Base-by-base conservation (phyloP, 192 early-diverging fungal species). In the Dimargaris cristalligena region DNA sequence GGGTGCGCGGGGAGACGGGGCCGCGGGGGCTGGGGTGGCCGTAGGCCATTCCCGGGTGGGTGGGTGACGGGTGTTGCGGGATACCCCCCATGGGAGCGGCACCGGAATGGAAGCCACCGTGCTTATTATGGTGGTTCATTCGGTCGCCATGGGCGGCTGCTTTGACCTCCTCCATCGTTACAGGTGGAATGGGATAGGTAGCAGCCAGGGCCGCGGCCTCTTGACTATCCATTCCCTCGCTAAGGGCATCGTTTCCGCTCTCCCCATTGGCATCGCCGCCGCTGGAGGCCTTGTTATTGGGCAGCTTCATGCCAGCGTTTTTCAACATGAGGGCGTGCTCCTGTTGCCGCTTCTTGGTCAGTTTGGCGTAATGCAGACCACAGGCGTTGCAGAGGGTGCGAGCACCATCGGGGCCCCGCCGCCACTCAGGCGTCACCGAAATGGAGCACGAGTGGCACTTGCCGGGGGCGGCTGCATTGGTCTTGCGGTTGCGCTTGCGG, bases 361-460 rank as follows among this genome's bases (percentile, higher is more conserved):
- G 66, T 60, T 75, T 75, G 48, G 74, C 74, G 44, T 75, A 75
- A 45, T 75, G 85, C 46, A 88, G 76, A 18, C 92, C 92, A 67
- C 93, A 92, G 0, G 91, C 93, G 71, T 96, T 96, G 74, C 93
- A 96, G 23, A 96, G 78, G 13, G 91, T 94, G 29, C 93, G 74
- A 6, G 87, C 83, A 22, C 91, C 91, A 45, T 87, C 83, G 22
- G 91, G 91, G 10, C 93, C 91, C 18, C 93, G 83, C 32, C 93
- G 75, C 93, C 93, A 96, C 67, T 94, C 90, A 32, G 91, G 91
- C 0, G 91, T 94, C 64, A 89, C 88, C 3, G 82, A 86, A 50
- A 82, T 85, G 57, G 86, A 79, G 62, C 93, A 96, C 11, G 81
- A 82, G 30, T 80, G 79, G 59, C 85, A 85, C 16, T 81, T 67